Evolutionary conservation across 2,329 filamentous ascomycete species (phyloP), one percentile per base, ranked within the genome.

Genomic region (Sporothrix mexicana): DNA sequence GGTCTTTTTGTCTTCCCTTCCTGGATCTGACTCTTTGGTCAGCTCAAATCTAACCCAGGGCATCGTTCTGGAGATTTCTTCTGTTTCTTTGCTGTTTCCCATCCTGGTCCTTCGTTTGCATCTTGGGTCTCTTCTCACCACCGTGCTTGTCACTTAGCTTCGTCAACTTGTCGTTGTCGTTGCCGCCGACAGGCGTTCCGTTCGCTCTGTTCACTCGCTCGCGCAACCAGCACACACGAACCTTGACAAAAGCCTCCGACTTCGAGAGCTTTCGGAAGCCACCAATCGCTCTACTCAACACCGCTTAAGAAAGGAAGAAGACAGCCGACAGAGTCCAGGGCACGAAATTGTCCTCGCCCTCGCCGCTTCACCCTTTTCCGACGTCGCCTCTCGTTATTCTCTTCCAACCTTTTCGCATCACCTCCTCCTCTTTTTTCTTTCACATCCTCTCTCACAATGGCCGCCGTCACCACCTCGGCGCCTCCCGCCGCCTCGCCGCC

Each of bases 401-500:
- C 51, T 36, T 43, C 67, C 7, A n/a, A 36, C n/a, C 45, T 41
- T 47, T 25, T 17, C 25, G 30, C 30, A 64, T 57, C 25, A 15
- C 70, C 2, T 43, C 10, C 43, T 68, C 47, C 47, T 30, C 68
- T 49, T 70, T 62, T 57, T 30, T 61, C 47, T 70, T 62, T 49
- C 43, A 2, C 43, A 12, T 17, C 17, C 17, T 6, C 41, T 61
- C 68, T 51, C 74, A 75, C 76, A 72, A 82, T 82, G 80, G 79
- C 80, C 72, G 78, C 80, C 72, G 77, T 79, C 66, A 76, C 77
- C 66, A 73, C 77, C 43, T 73, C 78, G 47, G 77, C 77, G 25
- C 78, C 77, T 61, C 74, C 77, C 17, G 59, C 77, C 66, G 75
- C 77, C 25, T 74, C 78, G 9, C 70, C 77, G 2, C 76, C 79